Evolutionary conservation across 306 rosid genomes (phyloP), one percentile per base, ranked within the genome.

Genomic region (Glycine soja): DNA sequence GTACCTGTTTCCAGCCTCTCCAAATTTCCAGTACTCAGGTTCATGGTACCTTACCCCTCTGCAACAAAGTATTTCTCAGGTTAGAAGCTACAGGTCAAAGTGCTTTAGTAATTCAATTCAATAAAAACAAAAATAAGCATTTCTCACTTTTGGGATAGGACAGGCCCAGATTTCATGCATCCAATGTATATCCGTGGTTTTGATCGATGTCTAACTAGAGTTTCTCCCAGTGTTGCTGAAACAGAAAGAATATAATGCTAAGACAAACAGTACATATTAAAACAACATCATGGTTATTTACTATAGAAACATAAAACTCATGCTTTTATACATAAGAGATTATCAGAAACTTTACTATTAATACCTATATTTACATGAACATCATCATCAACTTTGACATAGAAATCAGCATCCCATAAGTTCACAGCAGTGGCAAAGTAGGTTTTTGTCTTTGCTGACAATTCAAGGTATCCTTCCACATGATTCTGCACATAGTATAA

Each of bases 141-240:
- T 10, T 48, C 92, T 87, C 80, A 93, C 99, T 93, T 93, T 74
- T 92, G 99, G 56, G 94, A 73, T 65, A 96, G 88, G 51, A 96
- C 98, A 30, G 98, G 99, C 56, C 99, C 99, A 56, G 99, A 96
- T 92, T 96, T 96, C 99, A 96, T 96, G 97, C 99, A 96, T 70
- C 99, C 98, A 54, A 96, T 89, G 89, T 96, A 96, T 47, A 91
- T 80, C 65, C 90, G 89, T 36, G 78, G 90, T 82, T 93, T 93
- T 38, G 90, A 84, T 81, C 97, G 88, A 83, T 96, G 98, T 87
- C 99, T 86, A 57, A 87, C 94, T 14, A 96, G 90, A 38, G 99
- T 96, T 84, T 92, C 97, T 65, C 99, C 99, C 69, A 96, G 89
- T 57, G 99, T 96, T 52, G 97, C 99, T 96, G 95, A 58, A 80